Evolutionary conservation across 352 stramenopile genomes (phyloP), one percentile per base, ranked within the genome.

Genomic region (Aphanomyces cochlioides): DNA sequence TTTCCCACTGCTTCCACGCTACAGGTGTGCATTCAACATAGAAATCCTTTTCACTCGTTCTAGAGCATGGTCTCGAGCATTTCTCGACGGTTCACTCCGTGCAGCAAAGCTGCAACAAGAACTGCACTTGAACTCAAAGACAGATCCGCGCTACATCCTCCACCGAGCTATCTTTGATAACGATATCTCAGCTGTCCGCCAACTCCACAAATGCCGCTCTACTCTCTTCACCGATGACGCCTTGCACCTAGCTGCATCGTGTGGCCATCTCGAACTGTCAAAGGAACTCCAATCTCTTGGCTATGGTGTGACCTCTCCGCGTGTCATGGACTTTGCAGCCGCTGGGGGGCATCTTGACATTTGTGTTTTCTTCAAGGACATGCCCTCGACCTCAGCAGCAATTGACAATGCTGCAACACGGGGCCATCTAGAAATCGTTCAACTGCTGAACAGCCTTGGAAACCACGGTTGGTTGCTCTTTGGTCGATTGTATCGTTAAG

Each of bases 291-390:
- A 2, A 17, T 17, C 19, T 19, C 7, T 8, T 58, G 50, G 50
- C 15, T 7, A 37, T 12, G 21, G 50, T 28, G 43, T 50, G 10
- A n/a, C 43, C 17, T 58, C 50, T 19, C 7, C 50, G 1, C 8
- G 21, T 58, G 63, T 47, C 3, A 17, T 69, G 40, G 39, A 69
- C 50, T 38, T 12, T 7, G 63, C 63, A 6, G 63, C 63, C 50
- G 63, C 54, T 37, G 7, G 39, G n/a, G 63, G 63, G 13, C 50
- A 69, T 40, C 17, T 69, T 8, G 63, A 57, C 5, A 10, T 69
- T 12, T 50, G 54, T 12, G 7, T n/a, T 5, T 28, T 36, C 15
- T 36, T 69, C 13, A 10, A 13, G 17, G 6, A 34, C 21, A 5
- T 39, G 17, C 36, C 37, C 17, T 69, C 37, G 12, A 69, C 63